Evolutionary conservation across 2,329 filamentous ascomycete species (phyloP).

Genomic region (Xylariaceae sp.): DNA sequence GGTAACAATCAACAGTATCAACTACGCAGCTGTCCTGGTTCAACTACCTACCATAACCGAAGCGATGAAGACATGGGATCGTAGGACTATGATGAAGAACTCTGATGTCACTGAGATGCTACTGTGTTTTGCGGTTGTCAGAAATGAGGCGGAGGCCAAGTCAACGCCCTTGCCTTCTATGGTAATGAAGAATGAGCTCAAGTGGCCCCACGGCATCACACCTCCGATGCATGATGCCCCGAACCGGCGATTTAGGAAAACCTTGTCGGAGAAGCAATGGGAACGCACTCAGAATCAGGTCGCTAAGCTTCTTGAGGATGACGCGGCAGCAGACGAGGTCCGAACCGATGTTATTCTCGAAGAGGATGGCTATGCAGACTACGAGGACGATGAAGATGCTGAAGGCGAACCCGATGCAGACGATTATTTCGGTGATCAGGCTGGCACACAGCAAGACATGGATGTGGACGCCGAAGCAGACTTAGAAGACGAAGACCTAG

Average conservation of each 20-base stretch:
- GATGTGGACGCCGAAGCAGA: conserved; percentile 42
- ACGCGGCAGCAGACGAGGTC: conserved; percentile 65
- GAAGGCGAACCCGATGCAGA: conserved; percentile 63
- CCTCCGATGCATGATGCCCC: conserved; percentile 87
- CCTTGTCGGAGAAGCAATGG: conserved; percentile 81
- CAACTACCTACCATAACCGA: conserved; percentile 88
- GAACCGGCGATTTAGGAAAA: conserved; percentile 82
- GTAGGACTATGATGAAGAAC: conserved; percentile 85
- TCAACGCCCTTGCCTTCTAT: conserved; percentile 73
- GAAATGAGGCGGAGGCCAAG: conserved; percentile 69
- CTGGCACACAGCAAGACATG: conserved; percentile 51
- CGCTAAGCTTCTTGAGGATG: conserved; percentile 72
- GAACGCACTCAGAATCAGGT: conserved; percentile 84
- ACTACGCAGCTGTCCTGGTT: conserved; percentile 79
- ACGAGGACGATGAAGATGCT: conserved; percentile 52
- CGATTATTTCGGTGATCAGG: conserved; percentile 45
- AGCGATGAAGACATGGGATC: conserved; percentile 92
- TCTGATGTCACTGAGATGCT: conserved; percentile 91
- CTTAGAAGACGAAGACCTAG: conserved; percentile 48
- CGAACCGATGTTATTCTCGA: conserved; percentile 70
- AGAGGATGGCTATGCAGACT: conserved; percentile 51
- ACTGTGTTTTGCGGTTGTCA: conserved; percentile 73
- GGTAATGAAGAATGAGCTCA: conserved; percentile 67
- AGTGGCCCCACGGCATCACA: conserved; percentile 85
- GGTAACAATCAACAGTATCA: conserved; percentile 70